Percentiles rank a stretch among this genome's conserved stretches.
phyloP scores from a whole-genome alignment of 2,329 filamentous ascomycete genomes.

The Orbilia javanica region DNA sequence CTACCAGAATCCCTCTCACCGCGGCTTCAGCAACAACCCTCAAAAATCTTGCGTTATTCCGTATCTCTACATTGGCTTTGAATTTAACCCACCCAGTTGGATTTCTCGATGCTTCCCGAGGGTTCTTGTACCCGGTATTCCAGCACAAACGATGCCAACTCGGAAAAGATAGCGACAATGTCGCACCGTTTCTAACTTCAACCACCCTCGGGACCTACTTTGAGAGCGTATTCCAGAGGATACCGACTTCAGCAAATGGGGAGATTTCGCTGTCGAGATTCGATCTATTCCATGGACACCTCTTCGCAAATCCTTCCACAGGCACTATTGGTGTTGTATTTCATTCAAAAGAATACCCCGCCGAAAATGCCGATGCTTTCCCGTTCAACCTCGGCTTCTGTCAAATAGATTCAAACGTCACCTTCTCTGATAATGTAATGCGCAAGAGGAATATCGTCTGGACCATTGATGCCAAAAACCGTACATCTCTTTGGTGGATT shows the following conservation, averaged over 20 bases:
- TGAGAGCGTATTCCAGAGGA: constrained; percentile 28
- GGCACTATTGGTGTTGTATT: constrained; percentile 26
- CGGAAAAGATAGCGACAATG: constrained; percentile 32
- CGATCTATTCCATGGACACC: constrained; percentile 51
- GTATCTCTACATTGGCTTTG: constrained; percentile 4
- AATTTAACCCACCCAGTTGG: constrained; percentile 13
- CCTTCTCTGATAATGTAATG: constrained; percentile 32
- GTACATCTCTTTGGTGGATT: constrained; percentile 36
- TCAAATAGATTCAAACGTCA: constrained; percentile 29
- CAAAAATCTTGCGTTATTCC: constrained; percentile 22
- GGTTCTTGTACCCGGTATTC: constrained; percentile 40
- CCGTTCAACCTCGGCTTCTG: constrained; percentile 49
- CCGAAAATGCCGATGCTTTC: constrained; percentile 20
- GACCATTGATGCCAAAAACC: constrained; percentile 28
- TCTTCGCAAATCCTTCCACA: constrained; percentile 29
- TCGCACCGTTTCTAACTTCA: constrained; percentile 23
- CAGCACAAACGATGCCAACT: constrained; percentile 27
- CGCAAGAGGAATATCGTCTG: constrained; percentile 43
- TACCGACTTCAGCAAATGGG: constrained; percentile 31
- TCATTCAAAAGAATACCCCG: constrained; percentile 51
- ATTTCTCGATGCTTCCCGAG: constrained; percentile 25
- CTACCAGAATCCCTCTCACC: constrained; percentile 13
- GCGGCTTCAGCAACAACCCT: neutral
- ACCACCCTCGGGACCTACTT: constrained; percentile 30
- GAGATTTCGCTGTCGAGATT: constrained; percentile 39